phyloP scores from a whole-genome alignment of 2,329 filamentous ascomycete genomes.

The Incumbomyces lentus region DNA sequence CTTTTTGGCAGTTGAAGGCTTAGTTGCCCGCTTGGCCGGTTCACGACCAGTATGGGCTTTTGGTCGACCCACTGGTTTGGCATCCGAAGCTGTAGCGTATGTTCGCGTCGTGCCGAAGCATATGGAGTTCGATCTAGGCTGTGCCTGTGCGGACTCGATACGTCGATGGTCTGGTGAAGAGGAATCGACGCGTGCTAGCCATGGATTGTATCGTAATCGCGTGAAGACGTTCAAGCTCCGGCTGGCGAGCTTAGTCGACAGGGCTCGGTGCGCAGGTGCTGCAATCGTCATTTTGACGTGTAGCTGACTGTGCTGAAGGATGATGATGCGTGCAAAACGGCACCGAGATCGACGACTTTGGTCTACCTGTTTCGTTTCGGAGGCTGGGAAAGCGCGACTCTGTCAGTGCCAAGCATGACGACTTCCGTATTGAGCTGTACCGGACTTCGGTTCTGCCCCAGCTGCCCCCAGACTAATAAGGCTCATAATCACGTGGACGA shows the following conservation, averaged over 20 bases:
- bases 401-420: no score
- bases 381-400: constrained; percentile 1
- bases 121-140: neutral
- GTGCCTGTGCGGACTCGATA: neutral
- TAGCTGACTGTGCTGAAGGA: neutral
- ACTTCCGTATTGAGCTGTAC: no score
- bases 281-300: constrained; percentile 15
- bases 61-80: constrained; percentile 21
- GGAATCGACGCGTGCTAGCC: constrained; percentile 17
- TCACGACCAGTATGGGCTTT: constrained; percentile 25
- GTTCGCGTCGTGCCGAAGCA: constrained; percentile 13
- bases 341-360: constrained; percentile 1
- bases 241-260: constrained; percentile 14
- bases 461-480: no score
- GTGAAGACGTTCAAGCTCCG: constrained; percentile 17
- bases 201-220: constrained; percentile 15
- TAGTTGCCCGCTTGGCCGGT: constrained; percentile 20
- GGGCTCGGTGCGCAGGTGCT: constrained; percentile 12
- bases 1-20: constrained; percentile 10
- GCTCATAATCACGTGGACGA: no score
- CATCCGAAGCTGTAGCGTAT: constrained; percentile 25
- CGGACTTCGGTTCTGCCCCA: no score
- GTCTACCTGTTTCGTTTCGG: neutral
- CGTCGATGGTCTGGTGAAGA: constrained; percentile 14
- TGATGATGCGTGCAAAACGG: neutral